Evolutionary conservation across 768 basidiomycete species (phyloP).

Genomic region (Amylocystis lapponica): DNA sequence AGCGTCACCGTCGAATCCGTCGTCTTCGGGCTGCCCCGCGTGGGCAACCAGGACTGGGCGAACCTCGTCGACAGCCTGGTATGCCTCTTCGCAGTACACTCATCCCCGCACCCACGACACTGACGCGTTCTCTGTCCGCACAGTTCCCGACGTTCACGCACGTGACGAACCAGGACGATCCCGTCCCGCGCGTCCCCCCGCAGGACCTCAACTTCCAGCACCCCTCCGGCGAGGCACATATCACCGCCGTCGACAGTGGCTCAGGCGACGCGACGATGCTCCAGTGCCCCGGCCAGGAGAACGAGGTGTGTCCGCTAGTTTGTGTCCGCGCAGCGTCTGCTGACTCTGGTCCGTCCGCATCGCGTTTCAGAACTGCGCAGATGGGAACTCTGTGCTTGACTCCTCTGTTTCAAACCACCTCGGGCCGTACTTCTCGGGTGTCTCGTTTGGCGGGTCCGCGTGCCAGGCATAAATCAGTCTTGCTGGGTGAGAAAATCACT

Average conservation of each 20-base stretch:
- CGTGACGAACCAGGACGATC: slow-evolving; percentile 47
- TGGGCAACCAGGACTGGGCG: slow-evolving; percentile 28
- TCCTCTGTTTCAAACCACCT: slow-evolving; percentile 19
- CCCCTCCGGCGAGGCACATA: slow-evolving; percentile 32
- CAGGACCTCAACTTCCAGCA: slow-evolving; percentile 41
- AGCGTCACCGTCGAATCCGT: slow-evolving; percentile 18
- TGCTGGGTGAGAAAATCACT: too few relatives aligned
- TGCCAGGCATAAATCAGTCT: too few relatives aligned
- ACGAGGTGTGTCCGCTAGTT: slow-evolving; percentile 12
- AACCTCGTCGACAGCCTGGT: slow-evolving; percentile 22
- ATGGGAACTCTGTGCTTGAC: slow-evolving; percentile 17
- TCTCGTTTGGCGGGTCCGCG: slow-evolving; percentile 19
- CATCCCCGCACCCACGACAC: not conserved
- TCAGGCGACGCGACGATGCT: slow-evolving; percentile 16
- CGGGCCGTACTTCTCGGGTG: slow-evolving; percentile 21
- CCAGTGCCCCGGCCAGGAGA: slow-evolving; percentile 25
- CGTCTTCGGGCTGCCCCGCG: slow-evolving; percentile 26
- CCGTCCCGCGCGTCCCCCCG: slow-evolving; percentile 31
- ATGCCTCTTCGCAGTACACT: not conserved
- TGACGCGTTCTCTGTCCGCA: not conserved
- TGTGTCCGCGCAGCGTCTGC: not conserved
- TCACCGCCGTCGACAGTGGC: slow-evolving; percentile 15
- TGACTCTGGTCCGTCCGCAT: not conserved
- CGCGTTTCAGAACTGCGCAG: slow-evolving; percentile 20
- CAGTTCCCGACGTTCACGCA: slow-evolving; percentile 34